phyloP scores from a whole-genome alignment of 768 basidiomycete genomes.

The Kwoniella heveanensis region DNA sequence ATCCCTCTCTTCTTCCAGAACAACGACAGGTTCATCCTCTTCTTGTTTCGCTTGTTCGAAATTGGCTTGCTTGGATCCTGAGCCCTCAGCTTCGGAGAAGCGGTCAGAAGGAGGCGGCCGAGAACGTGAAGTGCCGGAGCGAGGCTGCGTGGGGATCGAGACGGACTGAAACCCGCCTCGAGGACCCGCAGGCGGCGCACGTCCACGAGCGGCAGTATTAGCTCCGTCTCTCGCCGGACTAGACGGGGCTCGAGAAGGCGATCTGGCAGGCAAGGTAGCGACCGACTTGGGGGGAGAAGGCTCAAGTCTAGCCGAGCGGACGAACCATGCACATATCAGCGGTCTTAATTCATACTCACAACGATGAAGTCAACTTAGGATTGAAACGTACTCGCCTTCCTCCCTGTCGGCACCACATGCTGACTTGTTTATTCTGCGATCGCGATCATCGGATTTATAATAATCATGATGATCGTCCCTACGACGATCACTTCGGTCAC shows the following conservation, averaged over 20 bases:
- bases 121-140: constrained; percentile 6
- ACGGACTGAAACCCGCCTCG: constrained; percentile 59
- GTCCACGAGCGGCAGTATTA: constrained; percentile 55
- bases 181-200: constrained; percentile 53
- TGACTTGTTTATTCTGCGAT: neutral
- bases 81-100: constrained; percentile 23
- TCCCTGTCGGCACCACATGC: constrained; percentile 73
- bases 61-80: constrained; percentile 12
- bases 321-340: constrained; percentile 33
- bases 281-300: constrained; percentile 36
- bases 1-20: constrained; percentile 40
- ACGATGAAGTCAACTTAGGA: neutral
- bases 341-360: constrained; percentile 60
- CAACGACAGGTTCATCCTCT: constrained; percentile 31
- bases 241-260: constrained; percentile 16
- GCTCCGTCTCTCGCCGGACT: neutral
- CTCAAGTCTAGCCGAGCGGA: constrained; percentile 25
- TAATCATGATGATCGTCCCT: constrained; percentile 42
- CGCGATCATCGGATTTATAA: constrained; percentile 57
- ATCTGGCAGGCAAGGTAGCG: constrained; percentile 20
- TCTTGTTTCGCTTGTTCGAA: constrained; percentile 20
- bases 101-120: constrained; percentile 20
- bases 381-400: constrained; percentile 64
- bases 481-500: constrained; percentile 37
- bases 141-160: constrained; percentile 19